phyloP scores from a whole-genome alignment of 495 filamentous ascomycete genomes.

The Penicillium salamii region DNA sequence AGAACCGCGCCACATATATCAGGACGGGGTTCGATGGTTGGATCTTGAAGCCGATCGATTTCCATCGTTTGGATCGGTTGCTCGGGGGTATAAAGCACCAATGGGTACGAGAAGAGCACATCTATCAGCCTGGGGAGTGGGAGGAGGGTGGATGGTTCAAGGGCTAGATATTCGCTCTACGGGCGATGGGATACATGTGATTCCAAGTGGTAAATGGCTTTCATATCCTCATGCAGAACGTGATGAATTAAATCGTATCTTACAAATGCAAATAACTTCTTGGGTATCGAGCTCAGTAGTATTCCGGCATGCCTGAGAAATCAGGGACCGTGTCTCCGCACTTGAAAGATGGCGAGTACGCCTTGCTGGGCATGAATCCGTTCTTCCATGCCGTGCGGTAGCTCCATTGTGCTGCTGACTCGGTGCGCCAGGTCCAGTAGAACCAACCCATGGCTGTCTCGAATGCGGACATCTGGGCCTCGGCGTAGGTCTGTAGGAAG shows the following conservation, averaged over 20 bases:
- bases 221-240: no score
- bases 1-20: constrained; percentile 60
- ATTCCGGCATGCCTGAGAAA: constrained; percentile 66
- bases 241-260: no score
- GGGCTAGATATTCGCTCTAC: no score
- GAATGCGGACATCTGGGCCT: constrained; percentile 92
- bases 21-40: constrained; percentile 80
- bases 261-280: no score
- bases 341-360: constrained; percentile 71
- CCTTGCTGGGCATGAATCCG: constrained; percentile 78
- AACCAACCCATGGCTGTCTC: constrained; percentile 95
- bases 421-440: constrained; percentile 93
- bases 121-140: constrained; percentile 66
- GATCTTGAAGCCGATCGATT: constrained; percentile 80
- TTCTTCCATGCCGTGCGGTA: constrained; percentile 82
- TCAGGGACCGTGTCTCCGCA: constrained; percentile 68
- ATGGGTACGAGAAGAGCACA: constrained; percentile 38
- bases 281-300: constrained; percentile 56
- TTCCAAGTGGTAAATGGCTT: no score
- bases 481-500: constrained; percentile 84
- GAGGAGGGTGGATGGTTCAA: constrained; percentile 72
- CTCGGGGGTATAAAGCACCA: constrained; percentile 56
- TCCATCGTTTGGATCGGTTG: constrained; percentile 61
- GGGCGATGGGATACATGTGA: no score
- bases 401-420: constrained; percentile 86